Conservation (phyloP, 2,329 filamentous ascomycete species). For the Talaromyces sp. region DNA sequence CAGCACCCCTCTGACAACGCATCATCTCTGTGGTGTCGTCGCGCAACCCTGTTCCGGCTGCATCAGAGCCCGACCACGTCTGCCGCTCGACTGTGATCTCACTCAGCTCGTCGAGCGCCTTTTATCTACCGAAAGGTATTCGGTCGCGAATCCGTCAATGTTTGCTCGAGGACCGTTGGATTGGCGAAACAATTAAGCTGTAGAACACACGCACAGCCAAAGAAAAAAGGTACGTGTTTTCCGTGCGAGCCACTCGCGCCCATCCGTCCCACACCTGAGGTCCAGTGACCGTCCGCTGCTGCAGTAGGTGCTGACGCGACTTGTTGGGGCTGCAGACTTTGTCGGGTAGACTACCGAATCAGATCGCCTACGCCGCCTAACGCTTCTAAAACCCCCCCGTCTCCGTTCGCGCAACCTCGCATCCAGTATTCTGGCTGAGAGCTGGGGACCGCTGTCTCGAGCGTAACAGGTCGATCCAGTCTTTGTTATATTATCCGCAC, state of each 20-base stretch:
- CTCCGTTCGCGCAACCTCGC: constrained; percentile 20
- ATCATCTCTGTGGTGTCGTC: constrained; percentile 33
- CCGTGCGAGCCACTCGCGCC: constrained; percentile 14
- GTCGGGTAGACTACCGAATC: constrained; percentile 39
- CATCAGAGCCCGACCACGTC: constrained; percentile 45
- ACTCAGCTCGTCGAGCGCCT: neutral
- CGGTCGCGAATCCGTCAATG: constrained; percentile 9
- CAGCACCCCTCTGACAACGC: constrained; percentile 37
- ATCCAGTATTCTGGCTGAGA: constrained; percentile 8
- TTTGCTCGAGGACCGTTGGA: constrained; percentile 14
- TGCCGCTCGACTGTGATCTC: constrained; percentile 25
- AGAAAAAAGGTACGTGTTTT: constrained; percentile 27
- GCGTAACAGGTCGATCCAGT: neutral
- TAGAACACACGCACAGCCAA: constrained; percentile 11
- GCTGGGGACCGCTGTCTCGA: neutral
- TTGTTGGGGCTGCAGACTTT: constrained; percentile 34
- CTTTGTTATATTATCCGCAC: constrained; percentile 1
- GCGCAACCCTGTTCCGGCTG: constrained; percentile 34
- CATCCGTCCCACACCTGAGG: constrained; percentile 18
- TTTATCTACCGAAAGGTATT: constrained; percentile 13
- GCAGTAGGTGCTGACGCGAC: constrained; percentile 42
- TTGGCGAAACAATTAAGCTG: constrained; percentile 13
- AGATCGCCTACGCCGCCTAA: constrained; percentile 23
- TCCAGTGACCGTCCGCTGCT: constrained; percentile 40
- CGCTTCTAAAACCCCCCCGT: constrained; percentile 17